A percentile compares a stretch with the other conserved stretches of the same genome.
Conservation (phyloP, 352 stramenopile genomes). For the Phytophthora fragariae region DNA sequence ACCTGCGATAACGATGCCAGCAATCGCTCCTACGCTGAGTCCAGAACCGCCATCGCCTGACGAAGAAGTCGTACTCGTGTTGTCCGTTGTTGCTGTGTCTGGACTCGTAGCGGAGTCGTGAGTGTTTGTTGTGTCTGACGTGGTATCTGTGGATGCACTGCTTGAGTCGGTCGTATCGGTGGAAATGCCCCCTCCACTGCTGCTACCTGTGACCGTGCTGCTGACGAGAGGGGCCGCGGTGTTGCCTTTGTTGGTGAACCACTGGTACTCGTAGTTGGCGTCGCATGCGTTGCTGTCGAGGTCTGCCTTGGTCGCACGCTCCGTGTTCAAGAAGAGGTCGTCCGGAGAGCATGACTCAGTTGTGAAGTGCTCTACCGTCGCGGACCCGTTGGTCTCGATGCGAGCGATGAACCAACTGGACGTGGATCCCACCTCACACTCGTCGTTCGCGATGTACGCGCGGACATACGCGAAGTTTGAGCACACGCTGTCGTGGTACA, state of each 20-base stretch:
- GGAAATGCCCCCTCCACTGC: not conserved
- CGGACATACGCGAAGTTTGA: slow-evolving; percentile 20
- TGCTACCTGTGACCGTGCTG: not conserved
- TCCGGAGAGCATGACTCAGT: slow-evolving; percentile 10
- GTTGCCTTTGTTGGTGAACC: slow-evolving; percentile 21
- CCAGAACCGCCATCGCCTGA: slow-evolving; percentile 3
- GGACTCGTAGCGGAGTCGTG: slow-evolving; percentile 4
- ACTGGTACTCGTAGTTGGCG: slow-evolving; percentile 6
- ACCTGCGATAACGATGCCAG: not conserved
- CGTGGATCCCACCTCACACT: slow-evolving; percentile 14
- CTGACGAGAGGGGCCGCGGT: slow-evolving; percentile 36
- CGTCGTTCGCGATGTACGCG: slow-evolving; percentile 9
- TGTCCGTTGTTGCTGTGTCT: slow-evolving; percentile 1
- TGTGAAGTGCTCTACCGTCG: slow-evolving; percentile 2
- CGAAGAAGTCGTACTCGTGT: not conserved
- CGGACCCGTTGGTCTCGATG: slow-evolving; percentile 12
- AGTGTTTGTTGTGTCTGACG: not conserved
- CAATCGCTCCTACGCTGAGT: slow-evolving; percentile 1
- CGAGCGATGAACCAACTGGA: slow-evolving; percentile 1
- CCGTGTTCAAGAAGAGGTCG: slow-evolving; percentile 2
- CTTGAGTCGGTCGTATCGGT: not conserved
- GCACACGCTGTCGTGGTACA: slow-evolving; percentile 13
- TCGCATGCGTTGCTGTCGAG: slow-evolving; percentile 6
- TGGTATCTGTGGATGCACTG: not conserved
- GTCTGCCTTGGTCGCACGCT: not conserved